Evolutionary conservation across 2,329 filamentous ascomycete species (phyloP).

Genomic region (Aspergillus ibericus): DNA sequence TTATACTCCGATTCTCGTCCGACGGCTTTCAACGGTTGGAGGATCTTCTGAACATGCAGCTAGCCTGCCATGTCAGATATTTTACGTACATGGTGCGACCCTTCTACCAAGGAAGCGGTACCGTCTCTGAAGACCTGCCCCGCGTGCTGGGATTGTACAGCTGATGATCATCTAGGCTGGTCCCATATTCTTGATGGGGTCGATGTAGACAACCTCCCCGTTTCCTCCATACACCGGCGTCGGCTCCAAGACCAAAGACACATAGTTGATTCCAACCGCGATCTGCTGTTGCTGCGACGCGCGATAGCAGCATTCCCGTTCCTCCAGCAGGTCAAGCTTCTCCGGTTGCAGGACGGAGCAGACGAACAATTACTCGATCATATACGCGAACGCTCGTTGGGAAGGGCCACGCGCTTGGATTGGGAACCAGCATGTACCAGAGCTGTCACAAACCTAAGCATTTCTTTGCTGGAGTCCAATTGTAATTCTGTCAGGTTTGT

Average conservation of each 20-base stretch:
- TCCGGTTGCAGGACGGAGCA: constrained; percentile 61
- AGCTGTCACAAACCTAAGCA: constrained; percentile 59
- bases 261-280: constrained; percentile 53
- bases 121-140: constrained; percentile 18
- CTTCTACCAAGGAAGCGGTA: constrained; percentile 43
- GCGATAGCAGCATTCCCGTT: constrained; percentile 60
- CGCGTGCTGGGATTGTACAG: constrained; percentile 5
- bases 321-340: constrained; percentile 64
- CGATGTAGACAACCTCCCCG: constrained; percentile 18
- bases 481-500: constrained; percentile 62
- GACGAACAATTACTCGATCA: constrained; percentile 57
- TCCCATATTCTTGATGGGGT: constrained; percentile 23
- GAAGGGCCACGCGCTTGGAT: constrained; percentile 52
- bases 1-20: constrained; percentile 38
- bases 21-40: constrained; percentile 36
- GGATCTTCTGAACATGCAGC: constrained; percentile 37
- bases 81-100: constrained; percentile 45
- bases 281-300: constrained; percentile 54
- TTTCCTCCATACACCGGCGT: constrained; percentile 29
- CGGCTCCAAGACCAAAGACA: constrained; percentile 42
- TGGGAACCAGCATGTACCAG: constrained; percentile 66
- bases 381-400: constrained; percentile 49
- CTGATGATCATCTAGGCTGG: constrained; percentile 35
- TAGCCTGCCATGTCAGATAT: constrained; percentile 38
- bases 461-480: constrained; percentile 56